A percentile compares a stretch with the other conserved stretches of the same genome.
Evolutionary conservation across 2,329 filamentous ascomycete genomes (phyloP).

Genomic region (Claviceps arundinis): DNA sequence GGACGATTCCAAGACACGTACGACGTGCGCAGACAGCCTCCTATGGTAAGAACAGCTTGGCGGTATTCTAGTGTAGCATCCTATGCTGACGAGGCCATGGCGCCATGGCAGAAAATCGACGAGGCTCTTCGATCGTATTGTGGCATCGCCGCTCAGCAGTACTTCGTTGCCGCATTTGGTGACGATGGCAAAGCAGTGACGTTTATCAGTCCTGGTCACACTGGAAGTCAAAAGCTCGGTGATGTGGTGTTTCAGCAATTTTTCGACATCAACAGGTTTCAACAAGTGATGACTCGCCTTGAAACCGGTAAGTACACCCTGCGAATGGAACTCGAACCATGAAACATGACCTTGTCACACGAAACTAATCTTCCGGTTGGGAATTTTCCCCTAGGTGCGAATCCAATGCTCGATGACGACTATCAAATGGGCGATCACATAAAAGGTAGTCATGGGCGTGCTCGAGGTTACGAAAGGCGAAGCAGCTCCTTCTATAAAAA

Average conservation of each 20-base stretch:
- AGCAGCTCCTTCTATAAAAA: constrained; percentile 19
- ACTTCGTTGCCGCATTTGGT: constrained; percentile 37
- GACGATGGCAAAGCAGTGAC: constrained; percentile 33
- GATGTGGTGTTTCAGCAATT: constrained; percentile 29
- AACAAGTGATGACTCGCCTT: constrained; percentile 23
- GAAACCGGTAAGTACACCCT: constrained; percentile 22
- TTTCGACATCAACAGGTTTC: constrained; percentile 31
- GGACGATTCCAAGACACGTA: constrained; percentile 21
- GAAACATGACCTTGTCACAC: neutral
- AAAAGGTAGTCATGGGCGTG: constrained; percentile 13
- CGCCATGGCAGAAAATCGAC: constrained; percentile 30
- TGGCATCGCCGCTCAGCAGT: constrained; percentile 35
- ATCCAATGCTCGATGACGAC: constrained; percentile 21
- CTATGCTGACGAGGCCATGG: constrained; percentile 4
- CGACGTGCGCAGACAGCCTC: constrained; percentile 22
- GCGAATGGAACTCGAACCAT: neutral
- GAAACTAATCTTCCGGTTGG: neutral
- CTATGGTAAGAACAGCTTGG: constrained; percentile 20
- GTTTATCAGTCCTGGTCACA: constrained; percentile 29
- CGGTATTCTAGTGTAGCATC: neutral
- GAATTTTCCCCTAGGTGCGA: constrained; percentile 14
- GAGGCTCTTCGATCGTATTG: constrained; percentile 38
- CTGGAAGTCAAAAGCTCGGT: constrained; percentile 13
- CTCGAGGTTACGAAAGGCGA: constrained; percentile 17
- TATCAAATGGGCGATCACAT: constrained; percentile 17